A percentile compares a stretch with the other conserved stretches of the same genome.
phyloP scores from a whole-genome alignment of 176 grass and related monocot genomes.

The Ensete glaucum region DNA sequence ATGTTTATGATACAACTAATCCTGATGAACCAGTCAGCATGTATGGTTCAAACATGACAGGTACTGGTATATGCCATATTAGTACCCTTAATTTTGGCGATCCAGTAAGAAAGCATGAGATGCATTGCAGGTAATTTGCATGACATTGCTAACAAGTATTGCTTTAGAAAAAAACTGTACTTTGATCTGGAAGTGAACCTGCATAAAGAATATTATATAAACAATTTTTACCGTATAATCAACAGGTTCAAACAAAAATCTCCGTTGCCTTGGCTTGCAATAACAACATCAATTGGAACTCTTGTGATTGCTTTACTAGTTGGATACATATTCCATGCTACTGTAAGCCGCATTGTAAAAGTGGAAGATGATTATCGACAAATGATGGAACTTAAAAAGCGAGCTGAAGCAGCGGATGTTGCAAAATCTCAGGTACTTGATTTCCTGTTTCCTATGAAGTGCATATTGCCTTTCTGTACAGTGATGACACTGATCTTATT shows the following conservation, averaged over 20 bases:
- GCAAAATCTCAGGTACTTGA: conserved; percentile 79
- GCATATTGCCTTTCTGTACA: not conserved
- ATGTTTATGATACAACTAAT: conserved; percentile 90
- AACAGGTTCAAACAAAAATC: conserved; percentile 63
- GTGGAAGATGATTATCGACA: conserved; percentile 74
- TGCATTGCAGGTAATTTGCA: conserved; percentile 88
- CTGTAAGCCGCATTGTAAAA: conserved; percentile 62
- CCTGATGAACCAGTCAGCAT: conserved; percentile 52
- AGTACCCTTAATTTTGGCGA: conserved; percentile 91
- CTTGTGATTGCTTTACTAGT: conserved; percentile 63
- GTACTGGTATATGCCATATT: conserved; percentile 33
- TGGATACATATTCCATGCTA: conserved; percentile 66
- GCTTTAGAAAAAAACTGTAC: not conserved
- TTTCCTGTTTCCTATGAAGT: conserved; percentile 1
- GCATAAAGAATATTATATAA: not conserved
- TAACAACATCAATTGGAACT: conserved; percentile 61
- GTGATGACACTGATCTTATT: not conserved
- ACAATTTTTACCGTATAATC: not conserved
- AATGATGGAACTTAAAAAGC: conserved; percentile 74
- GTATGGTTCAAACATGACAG: conserved; percentile 59
- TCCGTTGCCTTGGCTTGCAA: conserved; percentile 66
- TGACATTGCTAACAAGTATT: not conserved
- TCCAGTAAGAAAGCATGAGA: conserved; percentile 82
- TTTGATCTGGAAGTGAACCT: not conserved
- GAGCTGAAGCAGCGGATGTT: conserved; percentile 76